These are phyloP conservation scores for Cynanchum wilfordii DNA, from an alignment of 257 asterid species.

Conservation along the genomic window DNA sequence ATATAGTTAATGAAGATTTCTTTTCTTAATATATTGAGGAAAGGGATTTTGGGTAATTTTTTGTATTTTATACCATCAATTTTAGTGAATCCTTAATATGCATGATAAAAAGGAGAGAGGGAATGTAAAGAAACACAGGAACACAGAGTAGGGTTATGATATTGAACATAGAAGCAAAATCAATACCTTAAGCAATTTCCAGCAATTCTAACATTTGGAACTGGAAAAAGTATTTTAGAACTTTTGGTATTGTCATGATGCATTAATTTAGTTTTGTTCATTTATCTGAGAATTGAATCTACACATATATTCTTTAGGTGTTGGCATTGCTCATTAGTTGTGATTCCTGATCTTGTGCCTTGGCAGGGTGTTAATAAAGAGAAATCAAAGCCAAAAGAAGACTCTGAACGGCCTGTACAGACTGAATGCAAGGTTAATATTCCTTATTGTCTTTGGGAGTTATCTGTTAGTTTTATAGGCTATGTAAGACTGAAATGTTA, in stretches of 20 bases:
- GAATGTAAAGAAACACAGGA: too few species aligned
- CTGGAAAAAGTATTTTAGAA: neutral
- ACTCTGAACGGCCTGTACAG: slow-evolving; percentile 29
- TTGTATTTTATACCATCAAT: too few species aligned
- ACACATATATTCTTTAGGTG: neutral
- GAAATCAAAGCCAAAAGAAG: slow-evolving; percentile 24
- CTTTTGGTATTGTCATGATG: neutral
- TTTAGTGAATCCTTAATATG: too few species aligned
- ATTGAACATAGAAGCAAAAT: neutral
- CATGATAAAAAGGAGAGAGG: too few species aligned
- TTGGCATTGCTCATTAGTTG: neutral
- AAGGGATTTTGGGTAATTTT: too few species aligned
- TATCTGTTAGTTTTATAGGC: neutral
- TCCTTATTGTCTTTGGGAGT: neutral
- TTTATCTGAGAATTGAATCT: neutral
- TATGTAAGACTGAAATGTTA: neutral
- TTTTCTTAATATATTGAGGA: too few species aligned
- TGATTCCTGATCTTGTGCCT: slow-evolving; percentile 6
- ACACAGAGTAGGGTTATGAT: neutral
- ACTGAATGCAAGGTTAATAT: slow-evolving; percentile 41
- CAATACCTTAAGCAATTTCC: neutral
- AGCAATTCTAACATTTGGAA: neutral
- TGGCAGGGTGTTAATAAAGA: slow-evolving; percentile 28
- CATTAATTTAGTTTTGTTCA: neutral
- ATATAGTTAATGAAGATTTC: too few species aligned